Conservation (phyloP, 495 filamentous ascomycete species). For the Xylaria venustula region DNA sequence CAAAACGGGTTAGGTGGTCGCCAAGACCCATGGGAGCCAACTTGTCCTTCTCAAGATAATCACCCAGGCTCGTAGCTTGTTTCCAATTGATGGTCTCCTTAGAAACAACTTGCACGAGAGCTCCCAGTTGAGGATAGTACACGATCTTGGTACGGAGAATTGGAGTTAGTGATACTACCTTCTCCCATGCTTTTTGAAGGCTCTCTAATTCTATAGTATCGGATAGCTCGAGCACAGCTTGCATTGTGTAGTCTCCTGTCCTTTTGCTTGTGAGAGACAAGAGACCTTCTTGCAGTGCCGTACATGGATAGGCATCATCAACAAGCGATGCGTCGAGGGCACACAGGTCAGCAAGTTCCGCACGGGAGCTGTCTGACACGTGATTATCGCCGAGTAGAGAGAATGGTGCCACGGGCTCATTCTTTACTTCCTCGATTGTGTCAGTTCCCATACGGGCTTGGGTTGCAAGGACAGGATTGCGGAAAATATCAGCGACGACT, state of each 20-base stretch:
- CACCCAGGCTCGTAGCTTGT: too few species aligned
- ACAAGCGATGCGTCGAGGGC: too few species aligned
- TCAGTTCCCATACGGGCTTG: not conserved
- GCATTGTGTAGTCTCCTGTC: not conserved
- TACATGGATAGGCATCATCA: too few species aligned
- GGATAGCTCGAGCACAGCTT: not conserved
- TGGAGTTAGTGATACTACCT: not conserved
- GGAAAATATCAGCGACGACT: conserved; percentile 14
- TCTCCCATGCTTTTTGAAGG: not conserved
- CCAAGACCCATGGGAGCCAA: not conserved
- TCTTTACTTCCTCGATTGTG: too few species aligned
- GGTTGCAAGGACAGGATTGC: not conserved
- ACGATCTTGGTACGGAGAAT: not conserved
- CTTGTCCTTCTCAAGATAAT: too few species aligned
- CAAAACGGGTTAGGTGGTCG: not conserved
- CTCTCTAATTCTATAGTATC: not conserved
- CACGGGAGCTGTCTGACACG: too few species aligned
- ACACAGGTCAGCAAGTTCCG: too few species aligned
- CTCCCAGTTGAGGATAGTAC: not conserved
- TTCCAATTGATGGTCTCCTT: not conserved
- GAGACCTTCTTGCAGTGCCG: too few species aligned
- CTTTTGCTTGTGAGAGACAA: not conserved
- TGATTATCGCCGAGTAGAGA: not conserved
- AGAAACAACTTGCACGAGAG: not conserved
- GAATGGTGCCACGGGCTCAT: not conserved